phyloP scores from a whole-genome alignment of 441 rosid genomes.

The Pelargonium australe region DNA sequence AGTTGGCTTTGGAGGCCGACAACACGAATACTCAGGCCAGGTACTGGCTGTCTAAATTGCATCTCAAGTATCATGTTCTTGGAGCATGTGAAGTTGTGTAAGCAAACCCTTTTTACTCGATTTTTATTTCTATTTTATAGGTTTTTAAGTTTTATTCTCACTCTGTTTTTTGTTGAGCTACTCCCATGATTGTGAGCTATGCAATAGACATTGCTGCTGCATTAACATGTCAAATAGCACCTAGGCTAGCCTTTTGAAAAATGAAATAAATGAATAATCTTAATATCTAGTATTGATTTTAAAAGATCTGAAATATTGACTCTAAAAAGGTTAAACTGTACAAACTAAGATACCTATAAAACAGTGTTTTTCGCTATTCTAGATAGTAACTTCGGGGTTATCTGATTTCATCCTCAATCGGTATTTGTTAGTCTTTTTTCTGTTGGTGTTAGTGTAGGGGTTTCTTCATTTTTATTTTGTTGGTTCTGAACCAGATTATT shows the following conservation, averaged over 20 bases:
- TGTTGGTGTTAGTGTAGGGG: too few relatives aligned
- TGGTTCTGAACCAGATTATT: too few relatives aligned
- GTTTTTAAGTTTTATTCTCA: neutral
- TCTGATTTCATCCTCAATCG: too few relatives aligned
- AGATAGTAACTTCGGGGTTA: too few relatives aligned
- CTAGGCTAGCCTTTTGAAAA: neutral
- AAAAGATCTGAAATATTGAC: too few relatives aligned
- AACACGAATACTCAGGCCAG: conserved; percentile 77
- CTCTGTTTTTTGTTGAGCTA: neutral
- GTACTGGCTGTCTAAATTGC: conserved; percentile 77
- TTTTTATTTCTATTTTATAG: neutral
- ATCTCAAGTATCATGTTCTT: conserved; percentile 78
- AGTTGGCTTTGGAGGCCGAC: conserved; percentile 78
- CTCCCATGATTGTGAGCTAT: conserved; percentile 2
- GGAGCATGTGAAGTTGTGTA: conserved; percentile 82
- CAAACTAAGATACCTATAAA: too few relatives aligned
- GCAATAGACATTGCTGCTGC: neutral
- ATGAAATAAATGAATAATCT: neutral
- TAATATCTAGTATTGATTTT: too few relatives aligned
- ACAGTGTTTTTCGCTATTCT: too few relatives aligned
- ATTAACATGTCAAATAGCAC: neutral
- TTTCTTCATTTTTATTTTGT: too few relatives aligned
- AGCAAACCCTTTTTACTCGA: conserved; percentile 21
- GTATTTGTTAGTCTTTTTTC: too few relatives aligned
- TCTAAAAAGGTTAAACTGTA: too few relatives aligned